Base-by-base conservation (phyloP, 2,329 filamentous ascomycete genomes). In the Colletotrichum agaves region DNA sequence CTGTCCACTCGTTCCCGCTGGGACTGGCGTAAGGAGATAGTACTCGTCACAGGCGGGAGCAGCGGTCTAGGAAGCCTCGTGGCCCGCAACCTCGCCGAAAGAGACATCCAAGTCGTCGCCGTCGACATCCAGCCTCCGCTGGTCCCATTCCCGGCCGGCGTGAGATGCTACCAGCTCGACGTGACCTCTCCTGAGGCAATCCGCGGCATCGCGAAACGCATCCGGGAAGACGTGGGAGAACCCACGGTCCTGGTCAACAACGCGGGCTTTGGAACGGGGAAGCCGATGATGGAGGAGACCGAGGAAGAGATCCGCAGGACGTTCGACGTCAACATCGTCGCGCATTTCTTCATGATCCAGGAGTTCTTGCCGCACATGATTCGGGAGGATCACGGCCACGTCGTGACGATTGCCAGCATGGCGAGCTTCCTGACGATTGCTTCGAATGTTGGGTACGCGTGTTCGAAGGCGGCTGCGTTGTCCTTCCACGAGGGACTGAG, bases 171-270 rank as follows among this genome's bases (percentile, higher is more conserved):
- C 23, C 31, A 43, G 23, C 37, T 50, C 23, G 58, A 61, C 58
- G 58, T 57, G 33, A 43, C 58, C 12, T 53, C 46, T 2, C 33
- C 46, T 19, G 19, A n/a, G 11, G 23, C 44, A 55, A 83, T 88
- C 70, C 72, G 77, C 10, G 71, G 75, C 3, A 78, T 78, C 15
- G 83, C 81, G 0, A 71, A 75, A 6, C 66, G 75, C 3, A 81
- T 89, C 70, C 80, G 82, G 49, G 71, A 75, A 15, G 63, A 70
- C 11, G 73, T 78, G 46, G 77, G 78, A 31, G 31, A 63, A 31
- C 78, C 78, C 1, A 78, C 77, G 3, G 75, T 79, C 57, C 72
- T 79, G 3, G 69, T 79, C 59, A 78, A 78, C 71, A 79, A 79
- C 56, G 78, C 78, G 0, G 78, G 75, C 15, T 81, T 88, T 13